These are phyloP conservation scores for Lyophyllum atratum DNA, from an alignment of 768 basidiomycete species.

Conservation along the genomic window DNA sequence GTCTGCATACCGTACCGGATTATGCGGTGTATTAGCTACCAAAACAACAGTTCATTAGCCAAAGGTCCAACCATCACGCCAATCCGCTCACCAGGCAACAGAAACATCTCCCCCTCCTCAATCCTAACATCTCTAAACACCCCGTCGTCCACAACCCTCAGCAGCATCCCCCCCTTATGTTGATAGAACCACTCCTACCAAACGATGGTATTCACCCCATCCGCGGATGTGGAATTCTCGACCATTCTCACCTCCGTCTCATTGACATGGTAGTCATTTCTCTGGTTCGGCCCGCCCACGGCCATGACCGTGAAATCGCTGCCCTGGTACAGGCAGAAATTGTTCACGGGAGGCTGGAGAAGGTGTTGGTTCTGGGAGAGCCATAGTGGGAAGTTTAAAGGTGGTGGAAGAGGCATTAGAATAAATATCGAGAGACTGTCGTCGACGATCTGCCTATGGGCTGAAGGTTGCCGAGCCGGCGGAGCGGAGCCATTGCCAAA, in stretches of 20 bases:
- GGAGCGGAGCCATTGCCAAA: too few species aligned
- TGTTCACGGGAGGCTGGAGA: constrained; percentile 91
- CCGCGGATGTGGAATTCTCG: not conserved
- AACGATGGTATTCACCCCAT: not conserved
- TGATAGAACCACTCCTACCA: constrained; percentile 97
- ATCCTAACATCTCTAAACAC: constrained; percentile 85
- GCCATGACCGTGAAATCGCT: constrained; percentile 94
- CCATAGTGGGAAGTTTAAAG: constrained; percentile 92
- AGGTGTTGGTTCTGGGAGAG: constrained; percentile 77
- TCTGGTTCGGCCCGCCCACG: constrained; percentile 92
- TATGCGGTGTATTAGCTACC: constrained; percentile 92
- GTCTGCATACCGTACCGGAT: constrained; percentile 87
- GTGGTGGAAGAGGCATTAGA: constrained; percentile 72
- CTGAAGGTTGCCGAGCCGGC: too few species aligned
- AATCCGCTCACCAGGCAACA: constrained; percentile 74
- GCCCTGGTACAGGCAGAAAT: constrained; percentile 82
- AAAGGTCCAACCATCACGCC: not conserved
- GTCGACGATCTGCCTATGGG: too few species aligned
- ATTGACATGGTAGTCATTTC: constrained; percentile 94
- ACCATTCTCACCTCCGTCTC: constrained; percentile 76
- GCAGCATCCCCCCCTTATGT: constrained; percentile 89
- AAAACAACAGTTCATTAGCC: not conserved
- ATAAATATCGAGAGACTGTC: not conserved
- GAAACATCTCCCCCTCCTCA: constrained; percentile 95
- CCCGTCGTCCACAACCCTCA: constrained; percentile 82